Evolutionary conservation across 106 monocot species (phyloP).

Genomic region (Dendrobium catenatum): DNA sequence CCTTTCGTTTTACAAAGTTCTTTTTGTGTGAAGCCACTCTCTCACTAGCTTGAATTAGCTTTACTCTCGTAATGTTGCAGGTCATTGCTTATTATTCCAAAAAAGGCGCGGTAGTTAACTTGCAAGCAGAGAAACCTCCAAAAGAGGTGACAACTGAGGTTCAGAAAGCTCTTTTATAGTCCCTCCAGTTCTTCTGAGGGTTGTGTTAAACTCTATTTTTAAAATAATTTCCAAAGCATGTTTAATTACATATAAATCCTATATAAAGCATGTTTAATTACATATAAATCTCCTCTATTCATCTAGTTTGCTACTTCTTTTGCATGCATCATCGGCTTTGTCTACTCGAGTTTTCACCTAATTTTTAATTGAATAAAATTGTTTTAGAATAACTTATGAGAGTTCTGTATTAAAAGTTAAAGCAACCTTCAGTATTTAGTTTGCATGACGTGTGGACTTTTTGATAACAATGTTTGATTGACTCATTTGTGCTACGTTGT

Average conservation of each 20-base stretch:
- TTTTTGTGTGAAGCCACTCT: neutral
- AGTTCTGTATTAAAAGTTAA: neutral
- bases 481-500: too few relatives aligned
- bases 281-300: too few relatives aligned
- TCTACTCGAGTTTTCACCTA: neutral
- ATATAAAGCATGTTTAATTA: neutral
- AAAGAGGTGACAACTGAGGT: conserved; percentile 30
- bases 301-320: neutral
- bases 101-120: conserved; percentile 19
- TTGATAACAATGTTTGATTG: too few relatives aligned
- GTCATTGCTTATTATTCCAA: conserved; percentile 31
- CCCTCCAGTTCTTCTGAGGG: neutral
- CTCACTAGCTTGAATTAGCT: neutral
- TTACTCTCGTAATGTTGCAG: conserved; percentile 10
- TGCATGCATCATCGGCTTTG: neutral
- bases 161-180: conserved; percentile 24
- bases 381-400: neutral
- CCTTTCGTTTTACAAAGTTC: neutral
- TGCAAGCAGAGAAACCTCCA: conserved; percentile 30
- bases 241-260: neutral
- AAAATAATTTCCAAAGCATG: neutral
- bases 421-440: too few relatives aligned
- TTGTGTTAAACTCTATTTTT: neutral
- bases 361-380: neutral
- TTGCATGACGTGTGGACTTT: too few relatives aligned